Base-by-base conservation (phyloP, 495 filamentous ascomycete species). In the Talaromyces liani region DNA sequence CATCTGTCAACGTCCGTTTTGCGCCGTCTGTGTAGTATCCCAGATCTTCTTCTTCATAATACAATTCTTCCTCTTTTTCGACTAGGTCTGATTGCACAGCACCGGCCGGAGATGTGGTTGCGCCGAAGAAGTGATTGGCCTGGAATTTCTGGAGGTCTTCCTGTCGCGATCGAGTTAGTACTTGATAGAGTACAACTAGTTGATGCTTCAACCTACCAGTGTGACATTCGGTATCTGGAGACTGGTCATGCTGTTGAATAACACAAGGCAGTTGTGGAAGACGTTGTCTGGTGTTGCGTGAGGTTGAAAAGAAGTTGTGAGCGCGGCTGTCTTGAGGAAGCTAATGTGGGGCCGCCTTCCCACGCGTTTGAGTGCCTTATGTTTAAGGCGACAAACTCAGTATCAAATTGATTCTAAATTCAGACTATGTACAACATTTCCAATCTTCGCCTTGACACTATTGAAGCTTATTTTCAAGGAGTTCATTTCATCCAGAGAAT, bases 1-100 rank as follows among this genome's bases (percentile, higher is more conserved):
- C 90, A 72, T 97, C 91, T 2, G 95, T 98, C 58, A 98, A 77
- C 6, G 92, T 97, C 6, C 95, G 87, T 72, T 96, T 96, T 61
- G 86, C 85, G 14, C 95, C 93, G 66, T 98, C 93, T 6, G 83
- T 77, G 70, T 97, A 98, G 73, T 92, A 94, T 24, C 93, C 95
- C 12, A 97, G 82, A 7, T 79, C 88, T 66, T 94, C 87, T 20
- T 88, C 82, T 4, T 82, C 79, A n/a, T 90, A 87, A 22, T 88
- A 81, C 3, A 81, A 78, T 18, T 79, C 67, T 14, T 67, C 60
- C 6, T 79, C 67, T 29, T 78, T 69, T 22, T 77, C 71, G 41
- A 67, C 62, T 34, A 65, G 58, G 33, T 67, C 53, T 55, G 70
- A 63, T 65, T 51, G 72, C 61, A 57, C 76, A 66, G 56, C 60